Percentiles rank a stretch among this genome's conserved stretches.
These are phyloP conservation scores for Fomitopsis betulina DNA, from an alignment of 1,284 basidiomycete species.

Conservation along the genomic window DNA sequence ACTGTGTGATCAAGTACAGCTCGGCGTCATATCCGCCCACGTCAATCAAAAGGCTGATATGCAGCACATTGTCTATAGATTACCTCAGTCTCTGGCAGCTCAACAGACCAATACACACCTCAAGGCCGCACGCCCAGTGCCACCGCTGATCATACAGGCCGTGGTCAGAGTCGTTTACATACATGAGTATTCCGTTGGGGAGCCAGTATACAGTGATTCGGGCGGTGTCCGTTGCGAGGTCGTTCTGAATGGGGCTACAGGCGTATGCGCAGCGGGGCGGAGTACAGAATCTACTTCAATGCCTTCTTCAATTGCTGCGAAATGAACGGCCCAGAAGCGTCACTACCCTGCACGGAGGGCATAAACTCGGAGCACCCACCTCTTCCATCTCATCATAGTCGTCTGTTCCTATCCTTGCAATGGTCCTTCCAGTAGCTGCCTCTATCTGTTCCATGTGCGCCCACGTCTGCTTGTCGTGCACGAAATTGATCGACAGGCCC, in stretches of 20 bases:
- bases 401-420: constrained; percentile 77
- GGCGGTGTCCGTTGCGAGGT: not conserved
- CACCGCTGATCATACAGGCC: not conserved
- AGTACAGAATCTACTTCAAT: constrained; percentile 45
- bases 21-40: constrained; percentile 6
- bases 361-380: constrained; percentile 36
- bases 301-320: constrained; percentile 73
- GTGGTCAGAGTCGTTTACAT: not conserved
- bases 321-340: constrained; percentile 6
- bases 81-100: not conserved
- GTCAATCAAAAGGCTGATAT: constrained; percentile 4
- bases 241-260: constrained; percentile 10
- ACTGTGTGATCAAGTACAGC: constrained; percentile 4
- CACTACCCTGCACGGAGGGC: not conserved
- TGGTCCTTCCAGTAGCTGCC: constrained; percentile 68
- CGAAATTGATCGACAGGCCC: constrained; percentile 95
- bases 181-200: not conserved
- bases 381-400: constrained; percentile 90
- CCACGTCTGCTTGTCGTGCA: constrained; percentile 84
- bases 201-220: not conserved
- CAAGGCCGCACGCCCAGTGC: not conserved
- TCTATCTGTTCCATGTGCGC: constrained; percentile 84
- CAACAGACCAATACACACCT: constrained; percentile 4
- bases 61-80: not conserved
- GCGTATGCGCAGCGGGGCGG: constrained; percentile 14